Evolutionary conservation across 73 alveolate species (phyloP).

Genomic region (Paramecium octaurelia): DNA sequence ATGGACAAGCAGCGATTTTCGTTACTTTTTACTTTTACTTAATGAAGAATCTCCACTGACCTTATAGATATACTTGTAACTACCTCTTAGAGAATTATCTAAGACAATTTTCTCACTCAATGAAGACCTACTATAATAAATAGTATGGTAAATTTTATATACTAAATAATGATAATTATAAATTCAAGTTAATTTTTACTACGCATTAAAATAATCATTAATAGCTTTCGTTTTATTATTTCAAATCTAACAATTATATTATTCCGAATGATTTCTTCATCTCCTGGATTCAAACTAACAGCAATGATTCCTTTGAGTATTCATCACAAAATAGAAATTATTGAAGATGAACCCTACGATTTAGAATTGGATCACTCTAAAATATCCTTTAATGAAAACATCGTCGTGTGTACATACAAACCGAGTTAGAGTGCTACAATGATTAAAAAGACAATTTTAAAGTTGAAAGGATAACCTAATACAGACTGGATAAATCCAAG

Average conservation of each 20-base stretch:
- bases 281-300: not conserved
- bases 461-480: not conserved
- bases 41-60: not conserved
- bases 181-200: not conserved
- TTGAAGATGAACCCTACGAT: slow-evolving; percentile 7
- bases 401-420: slow-evolving; percentile 18
- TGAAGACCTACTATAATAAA: not conserved
- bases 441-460: not conserved
- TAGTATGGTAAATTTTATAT: not conserved
- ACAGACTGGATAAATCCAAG: not conserved
- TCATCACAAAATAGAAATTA: not conserved
- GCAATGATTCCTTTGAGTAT: not conserved
- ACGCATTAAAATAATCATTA: not conserved
- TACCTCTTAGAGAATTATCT: not conserved
- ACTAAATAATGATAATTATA: not conserved
- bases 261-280: not conserved
- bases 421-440: not conserved
- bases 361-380: not conserved
- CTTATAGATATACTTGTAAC: not conserved
- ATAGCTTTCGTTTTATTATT: not conserved
- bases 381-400: slow-evolving; percentile 1
- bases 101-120: not conserved
- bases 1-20: not conserved
- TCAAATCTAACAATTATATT: not conserved
- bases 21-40: not conserved